Percentiles rank a stretch among this genome's conserved stretches.
Conservation (phyloP, 2,329 filamentous ascomycete genomes). For the Trichoderma arundinaceum region DNA sequence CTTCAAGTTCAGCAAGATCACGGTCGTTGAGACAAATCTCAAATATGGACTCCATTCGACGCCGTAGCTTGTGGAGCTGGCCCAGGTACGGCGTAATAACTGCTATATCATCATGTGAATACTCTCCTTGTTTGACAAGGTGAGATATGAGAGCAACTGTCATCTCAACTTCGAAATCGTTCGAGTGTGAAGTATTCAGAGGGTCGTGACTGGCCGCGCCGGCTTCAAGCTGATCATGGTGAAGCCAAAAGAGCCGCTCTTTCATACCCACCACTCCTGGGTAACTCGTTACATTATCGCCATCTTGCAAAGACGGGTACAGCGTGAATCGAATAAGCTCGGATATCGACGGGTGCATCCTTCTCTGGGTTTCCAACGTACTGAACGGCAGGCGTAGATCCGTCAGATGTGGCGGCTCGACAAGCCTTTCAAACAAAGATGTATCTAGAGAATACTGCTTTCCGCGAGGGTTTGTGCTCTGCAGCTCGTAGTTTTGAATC, state of each 20-base stretch:
- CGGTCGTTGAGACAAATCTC: constrained; percentile 69
- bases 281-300: constrained; percentile 40
- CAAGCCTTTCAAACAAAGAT: constrained; percentile 66
- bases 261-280: constrained; percentile 57
- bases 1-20: constrained; percentile 61
- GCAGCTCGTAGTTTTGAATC: constrained; percentile 61
- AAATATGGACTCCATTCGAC: constrained; percentile 53
- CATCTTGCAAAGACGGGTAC: constrained; percentile 63
- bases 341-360: constrained; percentile 70
- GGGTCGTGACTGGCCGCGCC: constrained; percentile 40
- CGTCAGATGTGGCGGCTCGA: constrained; percentile 43
- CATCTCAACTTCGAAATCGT: constrained; percentile 66
- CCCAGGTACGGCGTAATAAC: constrained; percentile 71
- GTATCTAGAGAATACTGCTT: constrained; percentile 60
- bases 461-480: constrained; percentile 55
- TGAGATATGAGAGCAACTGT: constrained; percentile 66
- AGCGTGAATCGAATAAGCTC: constrained; percentile 61
- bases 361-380: constrained; percentile 62
- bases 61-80: constrained; percentile 59
- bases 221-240: constrained; percentile 60
- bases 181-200: constrained; percentile 40
- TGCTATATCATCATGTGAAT: constrained; percentile 66
- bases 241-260: constrained; percentile 63
- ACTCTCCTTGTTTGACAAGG: constrained; percentile 67
- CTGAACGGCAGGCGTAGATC: constrained; percentile 41